Evolutionary conservation across 208 protist genomes (phyloP), one percentile per base, ranked within the genome.

Genomic region (Kentomonas sorsogonicus): DNA sequence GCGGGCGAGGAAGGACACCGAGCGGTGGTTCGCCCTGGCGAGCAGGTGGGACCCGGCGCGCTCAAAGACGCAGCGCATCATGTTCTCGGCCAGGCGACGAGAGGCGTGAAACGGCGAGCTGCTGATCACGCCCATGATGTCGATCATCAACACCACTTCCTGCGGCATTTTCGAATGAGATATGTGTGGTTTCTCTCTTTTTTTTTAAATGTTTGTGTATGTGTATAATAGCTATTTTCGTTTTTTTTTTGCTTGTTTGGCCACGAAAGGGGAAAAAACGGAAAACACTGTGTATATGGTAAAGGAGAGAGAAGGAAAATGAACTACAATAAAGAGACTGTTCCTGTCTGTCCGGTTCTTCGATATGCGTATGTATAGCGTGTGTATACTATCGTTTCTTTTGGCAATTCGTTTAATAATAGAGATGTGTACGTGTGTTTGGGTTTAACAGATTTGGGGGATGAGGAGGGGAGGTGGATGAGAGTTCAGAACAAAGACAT

Each of bases 101-200:
- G 71, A 70, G 7, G 79, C 83, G 1, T 76, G 79, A 51, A 86
- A 86, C 25, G 79, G 77, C 15, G 74, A 83, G 1, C 79, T 78
- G 27, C 73, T 86, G 3, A 91, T 64, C 15, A 91, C 79, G 3
- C 83, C 79, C 29, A 64, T 75, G 46, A 86, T 23, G 63, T 91
- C 79, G 63, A 91, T 84, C 73, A 91, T 81, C 51, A 91, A 55
- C 47, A 91, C 77, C 23, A 91, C 79, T 59, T 90, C 78, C 15
- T 61, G 69, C 13, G 83, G 79, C 83, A 87, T 91, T 13, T 10
- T 58, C 48, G 0, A 41, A 10, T 25, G 31, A 29, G 13, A 16
- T 36, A 15, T 36, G 5, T 20, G 43, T 47, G 43, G 4, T 47
- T 27, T 27, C 9, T 9, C 15, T 20, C 16, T 26, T 47, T 47